Percentiles rank a stretch among this genome's conserved stretches.
phyloP scores from a whole-genome alignment of 2,329 filamentous ascomycete genomes.

The Diaporthe vexans region DNA sequence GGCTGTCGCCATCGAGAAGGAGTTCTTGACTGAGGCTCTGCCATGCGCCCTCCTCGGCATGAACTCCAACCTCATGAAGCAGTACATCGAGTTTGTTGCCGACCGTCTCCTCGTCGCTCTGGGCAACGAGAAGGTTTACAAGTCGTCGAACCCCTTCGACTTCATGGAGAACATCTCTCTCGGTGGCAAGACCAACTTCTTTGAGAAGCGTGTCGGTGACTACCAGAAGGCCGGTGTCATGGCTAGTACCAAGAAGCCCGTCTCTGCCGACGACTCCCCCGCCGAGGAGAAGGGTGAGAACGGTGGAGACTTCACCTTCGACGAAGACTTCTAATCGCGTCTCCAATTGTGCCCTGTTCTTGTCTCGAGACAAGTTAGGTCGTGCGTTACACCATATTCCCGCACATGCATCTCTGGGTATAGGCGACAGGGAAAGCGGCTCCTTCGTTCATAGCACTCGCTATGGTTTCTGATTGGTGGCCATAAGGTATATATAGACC shows the following conservation, averaged over 20 bases:
- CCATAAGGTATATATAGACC: conserved; percentile 26
- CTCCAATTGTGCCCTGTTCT: conserved; percentile 40
- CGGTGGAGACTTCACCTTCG: conserved; percentile 89
- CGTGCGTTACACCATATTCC: conserved; percentile 29
- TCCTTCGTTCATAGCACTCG: conserved; percentile 23
- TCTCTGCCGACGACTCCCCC: conserved; percentile 57
- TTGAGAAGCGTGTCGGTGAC: conserved; percentile 99
- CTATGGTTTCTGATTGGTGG: conserved; percentile 26
- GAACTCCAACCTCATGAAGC: conserved; percentile 98
- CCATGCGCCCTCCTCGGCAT: conserved; percentile 95
- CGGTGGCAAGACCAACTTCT: conserved; percentile 99
- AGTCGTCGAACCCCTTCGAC: conserved; percentile 95
- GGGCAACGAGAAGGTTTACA: conserved; percentile 95
- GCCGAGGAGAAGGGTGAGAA: conserved; percentile 68
- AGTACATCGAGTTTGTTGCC: conserved; percentile 99
- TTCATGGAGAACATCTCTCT: conserved; percentile 99
- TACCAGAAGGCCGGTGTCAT: conserved; percentile 99
- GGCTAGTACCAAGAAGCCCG: conserved; percentile 85
- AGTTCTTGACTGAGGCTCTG: conserved; percentile 96
- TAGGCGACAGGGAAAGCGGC: conserved; percentile 36
- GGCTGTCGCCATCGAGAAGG: conserved; percentile 94
- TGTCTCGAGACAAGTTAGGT: conserved; percentile 19
- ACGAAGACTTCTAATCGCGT: conserved; percentile 90
- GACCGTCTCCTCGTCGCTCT: conserved; percentile 94
- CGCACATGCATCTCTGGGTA: conserved; percentile 37